These are phyloP conservation scores for Aquanectria penicillioides DNA, from an alignment of 2,329 filamentous ascomycete species.

Conservation along the genomic window DNA sequence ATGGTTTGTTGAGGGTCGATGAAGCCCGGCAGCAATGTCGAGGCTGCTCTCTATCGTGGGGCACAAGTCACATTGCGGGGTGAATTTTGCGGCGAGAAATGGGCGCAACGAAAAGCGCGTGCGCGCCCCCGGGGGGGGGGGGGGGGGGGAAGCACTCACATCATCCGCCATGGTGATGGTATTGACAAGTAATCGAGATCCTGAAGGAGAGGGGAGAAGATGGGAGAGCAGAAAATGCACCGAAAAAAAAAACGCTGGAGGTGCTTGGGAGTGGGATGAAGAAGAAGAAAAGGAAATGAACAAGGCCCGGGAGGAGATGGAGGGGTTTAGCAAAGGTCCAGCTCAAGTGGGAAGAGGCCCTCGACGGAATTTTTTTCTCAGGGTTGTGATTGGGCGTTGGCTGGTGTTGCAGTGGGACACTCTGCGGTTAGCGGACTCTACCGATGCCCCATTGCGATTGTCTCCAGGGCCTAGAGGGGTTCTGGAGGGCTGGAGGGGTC, in stretches of 20 bases:
- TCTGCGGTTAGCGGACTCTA: conserved; percentile 34
- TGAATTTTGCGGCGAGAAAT: conserved; percentile 50
- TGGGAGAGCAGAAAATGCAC: conserved; percentile 29
- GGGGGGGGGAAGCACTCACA: conserved; percentile 52
- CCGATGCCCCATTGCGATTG: conserved; percentile 26
- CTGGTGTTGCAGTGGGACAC: conserved; percentile 39
- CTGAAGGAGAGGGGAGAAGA: conserved; percentile 40
- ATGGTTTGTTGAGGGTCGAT: conserved; percentile 20
- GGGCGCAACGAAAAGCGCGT: conserved; percentile 43
- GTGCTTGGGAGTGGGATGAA: conserved; percentile 42
- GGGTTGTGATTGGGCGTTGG: conserved; percentile 49
- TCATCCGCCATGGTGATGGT: conserved; percentile 68
- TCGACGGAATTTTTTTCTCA: conserved; percentile 51
- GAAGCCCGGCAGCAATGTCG: conserved; percentile 26
- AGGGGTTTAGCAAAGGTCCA: conserved; percentile 47
- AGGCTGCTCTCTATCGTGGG: conserved; percentile 44
- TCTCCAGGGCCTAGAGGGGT: conserved; percentile 13
- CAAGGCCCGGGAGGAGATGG: conserved; percentile 39
- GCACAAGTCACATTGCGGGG: conserved; percentile 58
- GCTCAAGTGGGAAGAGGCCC: conserved; percentile 36
- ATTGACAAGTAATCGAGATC: conserved; percentile 50
- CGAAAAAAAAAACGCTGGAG: conserved; percentile 41
- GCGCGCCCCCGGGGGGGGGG: conserved; percentile 29
- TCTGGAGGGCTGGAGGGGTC: conserved; percentile 8
- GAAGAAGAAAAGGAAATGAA: conserved; percentile 44